These are phyloP conservation scores for Massospora cicadina DNA, from an alignment of 371 early-diverging fungal genomes.

Conservation along the genomic window DNA sequence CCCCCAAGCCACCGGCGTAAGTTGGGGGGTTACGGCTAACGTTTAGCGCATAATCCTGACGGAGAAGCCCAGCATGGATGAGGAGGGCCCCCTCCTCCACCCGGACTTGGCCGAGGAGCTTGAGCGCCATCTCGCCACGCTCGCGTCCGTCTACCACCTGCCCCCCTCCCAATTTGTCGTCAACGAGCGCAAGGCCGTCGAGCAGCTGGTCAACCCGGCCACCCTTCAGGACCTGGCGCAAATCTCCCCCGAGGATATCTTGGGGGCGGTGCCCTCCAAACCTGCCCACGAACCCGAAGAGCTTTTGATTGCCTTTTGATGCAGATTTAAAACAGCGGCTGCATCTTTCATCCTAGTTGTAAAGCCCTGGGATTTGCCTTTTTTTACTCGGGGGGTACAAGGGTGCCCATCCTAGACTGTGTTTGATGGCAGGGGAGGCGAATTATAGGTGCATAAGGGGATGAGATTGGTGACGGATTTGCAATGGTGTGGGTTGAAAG, in stretches of 20 bases:
- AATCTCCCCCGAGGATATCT: not conserved
- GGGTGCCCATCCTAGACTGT: too few relatives aligned
- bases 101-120: conserved; percentile 32
- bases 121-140: conserved; percentile 60
- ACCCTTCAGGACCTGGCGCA: not conserved
- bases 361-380: too few relatives aligned
- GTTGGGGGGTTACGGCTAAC: not conserved
- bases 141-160: conserved; percentile 89
- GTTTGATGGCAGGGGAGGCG: too few relatives aligned
- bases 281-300: conserved; percentile 11
- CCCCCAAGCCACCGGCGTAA: conserved; percentile 58
- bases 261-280: not conserved
- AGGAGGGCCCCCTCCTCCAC: not conserved
- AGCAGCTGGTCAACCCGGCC: not conserved
- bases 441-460: too few relatives aligned
- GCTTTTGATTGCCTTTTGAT: conserved; percentile 11
- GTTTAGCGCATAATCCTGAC: conserved; percentile 8
- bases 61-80: not conserved
- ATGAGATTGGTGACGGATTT: too few relatives aligned
- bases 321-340: too few relatives aligned
- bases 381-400: too few relatives aligned
- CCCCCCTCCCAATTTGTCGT: conserved; percentile 56
- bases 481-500: too few relatives aligned
- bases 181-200: conserved; percentile 10
- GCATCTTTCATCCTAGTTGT: too few relatives aligned